phyloP scores from a whole-genome alignment of 164 flowering plant genomes.

The Kingdonia uniflora region DNA sequence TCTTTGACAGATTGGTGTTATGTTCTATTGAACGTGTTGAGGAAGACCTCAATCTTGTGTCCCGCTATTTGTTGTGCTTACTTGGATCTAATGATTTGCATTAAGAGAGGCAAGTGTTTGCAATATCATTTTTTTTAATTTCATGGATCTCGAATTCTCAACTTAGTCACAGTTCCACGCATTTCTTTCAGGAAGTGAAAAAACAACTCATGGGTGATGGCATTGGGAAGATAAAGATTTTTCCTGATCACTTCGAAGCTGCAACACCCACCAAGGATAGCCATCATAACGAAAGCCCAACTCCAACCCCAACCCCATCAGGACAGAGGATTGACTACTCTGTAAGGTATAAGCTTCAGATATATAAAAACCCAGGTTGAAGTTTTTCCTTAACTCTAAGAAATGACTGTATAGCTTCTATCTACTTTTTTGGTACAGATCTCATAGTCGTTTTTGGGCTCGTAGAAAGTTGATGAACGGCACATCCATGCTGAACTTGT shows the following conservation, averaged over 20 bases:
- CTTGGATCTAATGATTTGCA: too few relatives aligned
- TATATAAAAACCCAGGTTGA: neutral
- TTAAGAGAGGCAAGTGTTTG: too few relatives aligned
- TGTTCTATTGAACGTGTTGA: too few relatives aligned
- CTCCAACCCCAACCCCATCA: slow-evolving; percentile 17
- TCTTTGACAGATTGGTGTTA: too few relatives aligned
- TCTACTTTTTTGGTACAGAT: slow-evolving; percentile 34
- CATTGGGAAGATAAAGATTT: slow-evolving; percentile 40
- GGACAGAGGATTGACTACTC: slow-evolving; percentile 23
- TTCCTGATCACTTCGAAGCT: slow-evolving; percentile 58
- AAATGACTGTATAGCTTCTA: slow-evolving; percentile 2
- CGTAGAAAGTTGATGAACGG: slow-evolving; percentile 40
- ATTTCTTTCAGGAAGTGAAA: slow-evolving; percentile 4
- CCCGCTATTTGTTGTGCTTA: too few relatives aligned
- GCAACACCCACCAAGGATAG: slow-evolving; percentile 27
- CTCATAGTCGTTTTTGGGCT: slow-evolving; percentile 22
- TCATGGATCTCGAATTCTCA: too few relatives aligned
- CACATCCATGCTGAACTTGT: slow-evolving; percentile 59
- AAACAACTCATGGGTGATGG: slow-evolving; percentile 59
- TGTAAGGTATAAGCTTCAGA: slow-evolving; percentile 27
- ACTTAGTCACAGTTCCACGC: neutral
- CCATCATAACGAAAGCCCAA: slow-evolving; percentile 14
- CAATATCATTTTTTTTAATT: too few relatives aligned
- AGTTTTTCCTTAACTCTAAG: neutral
- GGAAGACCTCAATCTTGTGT: too few relatives aligned